Evolutionary conservation across 345 rosid species (phyloP).

Genomic region (Populus nigra): DNA sequence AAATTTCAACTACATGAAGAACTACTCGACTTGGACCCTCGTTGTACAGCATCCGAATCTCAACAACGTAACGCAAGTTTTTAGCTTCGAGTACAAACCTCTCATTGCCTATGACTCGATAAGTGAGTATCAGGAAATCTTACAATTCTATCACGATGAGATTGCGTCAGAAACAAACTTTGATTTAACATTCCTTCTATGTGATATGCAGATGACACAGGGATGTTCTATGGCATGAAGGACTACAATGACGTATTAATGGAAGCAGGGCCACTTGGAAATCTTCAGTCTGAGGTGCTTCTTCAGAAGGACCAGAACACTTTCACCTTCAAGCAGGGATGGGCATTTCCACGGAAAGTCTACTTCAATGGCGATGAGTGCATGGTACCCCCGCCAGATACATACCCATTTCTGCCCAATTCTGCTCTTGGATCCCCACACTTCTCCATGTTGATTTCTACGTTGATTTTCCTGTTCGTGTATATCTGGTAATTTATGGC

Average conservation of each 20-base stretch:
- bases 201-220: slow-evolving; percentile 68
- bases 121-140: slow-evolving; percentile 35
- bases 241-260: slow-evolving; percentile 72
- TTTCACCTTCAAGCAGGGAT: slow-evolving; percentile 81
- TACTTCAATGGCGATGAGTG: slow-evolving; percentile 95
- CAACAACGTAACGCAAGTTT: slow-evolving; percentile 81
- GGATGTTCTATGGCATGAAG: slow-evolving; percentile 78
- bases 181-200: neutral
- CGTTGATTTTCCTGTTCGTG: slow-evolving; percentile 32
- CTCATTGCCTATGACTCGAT: slow-evolving; percentile 67
- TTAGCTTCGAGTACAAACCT: slow-evolving; percentile 79
- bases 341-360: slow-evolving; percentile 88
- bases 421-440: slow-evolving; percentile 30
- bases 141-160: neutral
- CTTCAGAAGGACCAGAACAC: slow-evolving; percentile 72
- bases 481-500: slow-evolving; percentile 30
- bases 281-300: slow-evolving; percentile 84
- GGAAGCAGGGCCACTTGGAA: slow-evolving; percentile 88
- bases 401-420: slow-evolving; percentile 79
- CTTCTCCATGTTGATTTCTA: slow-evolving; percentile 27
- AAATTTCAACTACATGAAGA: slow-evolving; percentile 71
- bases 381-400: slow-evolving; percentile 81
- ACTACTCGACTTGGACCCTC: slow-evolving; percentile 67
- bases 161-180: neutral
- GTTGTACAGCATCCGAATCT: slow-evolving; percentile 82